Conservation (phyloP, 257 asterid genomes). For the Capsicum baccatum region DNA sequence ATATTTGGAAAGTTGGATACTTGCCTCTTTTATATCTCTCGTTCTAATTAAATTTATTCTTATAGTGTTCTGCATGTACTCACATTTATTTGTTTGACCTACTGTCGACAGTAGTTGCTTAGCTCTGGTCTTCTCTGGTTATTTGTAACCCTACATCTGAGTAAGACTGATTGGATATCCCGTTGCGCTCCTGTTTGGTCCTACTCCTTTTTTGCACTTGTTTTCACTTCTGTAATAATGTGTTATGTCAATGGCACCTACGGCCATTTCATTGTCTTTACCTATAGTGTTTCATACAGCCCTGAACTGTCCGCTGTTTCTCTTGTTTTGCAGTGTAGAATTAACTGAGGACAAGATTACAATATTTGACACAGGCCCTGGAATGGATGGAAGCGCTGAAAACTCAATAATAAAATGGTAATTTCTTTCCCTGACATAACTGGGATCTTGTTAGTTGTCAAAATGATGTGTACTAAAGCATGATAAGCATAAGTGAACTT, state of each 20-base stretch:
- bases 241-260: neutral
- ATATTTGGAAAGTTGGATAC: neutral
- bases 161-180: neutral
- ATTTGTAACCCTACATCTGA: neutral
- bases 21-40: neutral
- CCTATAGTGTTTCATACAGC: neutral
- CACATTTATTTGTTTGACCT: neutral
- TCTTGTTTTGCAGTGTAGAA: slow-evolving; percentile 52
- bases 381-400: slow-evolving; percentile 76
- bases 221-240: slow-evolving; percentile 23
- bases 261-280: neutral
- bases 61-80: neutral
- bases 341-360: slow-evolving; percentile 41
- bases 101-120: neutral
- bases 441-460: neutral
- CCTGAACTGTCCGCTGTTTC: slow-evolving; percentile 32
- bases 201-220: neutral
- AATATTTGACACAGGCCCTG: slow-evolving; percentile 74
- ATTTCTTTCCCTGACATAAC: slow-evolving; percentile 23
- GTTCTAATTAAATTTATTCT: neutral
- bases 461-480: neutral
- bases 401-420: slow-evolving; percentile 66
- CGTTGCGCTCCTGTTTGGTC: neutral
- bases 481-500: neutral
- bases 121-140: neutral